Evolutionary conservation across 2,329 filamentous ascomycete genomes (phyloP).

Genomic region (Trichoderma gracile): DNA sequence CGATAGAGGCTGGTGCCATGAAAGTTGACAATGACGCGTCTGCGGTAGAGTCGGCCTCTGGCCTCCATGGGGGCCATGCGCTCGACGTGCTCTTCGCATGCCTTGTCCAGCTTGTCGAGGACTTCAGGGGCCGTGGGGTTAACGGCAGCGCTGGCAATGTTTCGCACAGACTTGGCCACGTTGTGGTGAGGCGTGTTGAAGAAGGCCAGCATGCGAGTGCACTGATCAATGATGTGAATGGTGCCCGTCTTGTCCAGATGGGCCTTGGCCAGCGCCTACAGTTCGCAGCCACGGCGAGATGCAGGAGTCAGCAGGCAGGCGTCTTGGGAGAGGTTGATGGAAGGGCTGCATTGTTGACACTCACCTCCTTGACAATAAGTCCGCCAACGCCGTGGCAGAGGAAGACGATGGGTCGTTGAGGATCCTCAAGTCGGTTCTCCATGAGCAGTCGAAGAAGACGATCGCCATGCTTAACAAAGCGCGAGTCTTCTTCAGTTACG

Average conservation of each 20-base stretch:
- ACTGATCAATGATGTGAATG: not conserved
- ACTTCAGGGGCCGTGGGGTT: not conserved
- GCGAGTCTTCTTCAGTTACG: slow-evolving; percentile 12
- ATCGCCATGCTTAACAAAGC: slow-evolving; percentile 4
- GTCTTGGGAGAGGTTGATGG: not conserved
- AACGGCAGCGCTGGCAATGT: slow-evolving; percentile 10
- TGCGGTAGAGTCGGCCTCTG: slow-evolving; percentile 6
- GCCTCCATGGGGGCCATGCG: slow-evolving; percentile 8
- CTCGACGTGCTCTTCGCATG: slow-evolving; percentile 8
- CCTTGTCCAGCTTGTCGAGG: slow-evolving; percentile 17
- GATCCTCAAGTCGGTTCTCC: not conserved
- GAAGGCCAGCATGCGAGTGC: slow-evolving; percentile 18
- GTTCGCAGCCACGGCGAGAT: not conserved
- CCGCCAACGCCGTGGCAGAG: slow-evolving; percentile 24
- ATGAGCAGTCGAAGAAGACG: slow-evolving; percentile 19
- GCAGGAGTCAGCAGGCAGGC: not conserved
- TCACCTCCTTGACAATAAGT: slow-evolving; percentile 23
- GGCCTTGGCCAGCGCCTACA: slow-evolving; percentile 17
- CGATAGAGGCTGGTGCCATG: slow-evolving; percentile 13
- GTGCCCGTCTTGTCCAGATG: not conserved
- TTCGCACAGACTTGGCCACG: slow-evolving; percentile 11
- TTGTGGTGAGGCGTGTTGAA: slow-evolving; percentile 25
- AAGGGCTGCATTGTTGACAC: not conserved
- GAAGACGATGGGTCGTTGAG: slow-evolving; percentile 17
- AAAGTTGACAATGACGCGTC: slow-evolving; percentile 21